A percentile compares a stretch with the other conserved stretches of the same genome.
Conservation (phyloP, 108 stramenopile species). For the Pseudonitzschia multiseries region DNA sequence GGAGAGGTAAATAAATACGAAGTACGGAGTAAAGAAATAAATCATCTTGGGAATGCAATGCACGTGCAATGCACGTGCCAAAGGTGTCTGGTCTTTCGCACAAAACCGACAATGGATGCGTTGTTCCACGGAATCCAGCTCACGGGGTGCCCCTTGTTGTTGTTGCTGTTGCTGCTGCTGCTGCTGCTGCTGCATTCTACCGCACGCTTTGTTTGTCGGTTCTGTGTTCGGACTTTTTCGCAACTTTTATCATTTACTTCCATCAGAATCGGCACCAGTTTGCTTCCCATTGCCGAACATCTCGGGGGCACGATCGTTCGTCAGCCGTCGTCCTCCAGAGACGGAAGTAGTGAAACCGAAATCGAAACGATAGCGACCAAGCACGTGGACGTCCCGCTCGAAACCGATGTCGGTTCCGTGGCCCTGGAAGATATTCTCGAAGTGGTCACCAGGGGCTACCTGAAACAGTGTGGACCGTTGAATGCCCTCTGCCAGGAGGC, state of each 20-base stretch:
- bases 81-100: too few species aligned
- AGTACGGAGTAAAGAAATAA: too few species aligned
- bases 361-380: background rate
- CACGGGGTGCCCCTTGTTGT: background rate
- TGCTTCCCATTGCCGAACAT: slow-evolving; percentile 17
- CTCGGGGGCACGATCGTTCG: slow-evolving; percentile 26
- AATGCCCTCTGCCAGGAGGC: slow-evolving; percentile 77
- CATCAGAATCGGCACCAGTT: background rate
- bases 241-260: background rate
- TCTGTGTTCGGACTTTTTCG: background rate
- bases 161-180: too few species aligned
- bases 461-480: slow-evolving; percentile 56
- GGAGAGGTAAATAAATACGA: slow-evolving; percentile 1
- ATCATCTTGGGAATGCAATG: too few species aligned
- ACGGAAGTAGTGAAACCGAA: too few species aligned
- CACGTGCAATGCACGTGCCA: too few species aligned
- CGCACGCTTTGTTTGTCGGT: too few species aligned
- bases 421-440: slow-evolving; percentile 56
- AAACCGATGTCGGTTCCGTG: slow-evolving; percentile 21
- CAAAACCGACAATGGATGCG: too few species aligned
- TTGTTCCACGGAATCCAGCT: too few species aligned
- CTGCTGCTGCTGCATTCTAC: too few species aligned
- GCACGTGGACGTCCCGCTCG: slow-evolving; percentile 14
- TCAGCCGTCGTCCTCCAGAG: background rate
- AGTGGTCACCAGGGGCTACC: slow-evolving; percentile 37